These are phyloP conservation scores for Phytophthora macrochlamydospora DNA, from an alignment of 352 stramenopile species.

Conservation along the genomic window DNA sequence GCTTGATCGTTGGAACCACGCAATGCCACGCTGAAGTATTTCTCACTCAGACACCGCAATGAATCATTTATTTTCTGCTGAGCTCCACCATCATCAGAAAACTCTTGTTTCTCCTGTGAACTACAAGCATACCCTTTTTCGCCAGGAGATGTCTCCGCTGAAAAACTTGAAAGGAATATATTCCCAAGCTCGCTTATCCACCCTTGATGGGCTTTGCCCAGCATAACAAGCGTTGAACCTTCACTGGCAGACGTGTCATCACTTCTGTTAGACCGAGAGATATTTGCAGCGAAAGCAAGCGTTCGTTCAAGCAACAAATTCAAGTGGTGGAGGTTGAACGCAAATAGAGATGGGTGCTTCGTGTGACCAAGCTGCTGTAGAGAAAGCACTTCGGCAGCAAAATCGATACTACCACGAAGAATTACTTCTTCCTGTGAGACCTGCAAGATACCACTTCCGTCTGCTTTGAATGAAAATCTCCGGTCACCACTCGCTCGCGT, in stretches of 20 bases:
- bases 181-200: constrained; percentile 62
- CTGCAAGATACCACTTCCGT: constrained; percentile 14
- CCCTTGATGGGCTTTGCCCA: constrained; percentile 66
- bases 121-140: too few relatives aligned
- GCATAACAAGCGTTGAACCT: constrained; percentile 42
- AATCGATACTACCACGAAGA: constrained; percentile 59
- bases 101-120: neutral
- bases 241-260: constrained; percentile 6
- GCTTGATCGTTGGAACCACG: constrained; percentile 24
- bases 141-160: neutral
- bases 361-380: constrained; percentile 36
- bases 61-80: constrained; percentile 41
- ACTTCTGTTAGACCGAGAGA: constrained; percentile 2
- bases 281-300: constrained; percentile 31
- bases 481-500: neutral
- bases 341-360: constrained; percentile 15
- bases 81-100: constrained; percentile 6
- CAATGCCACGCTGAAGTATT: constrained; percentile 71
- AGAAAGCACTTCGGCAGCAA: constrained; percentile 41
- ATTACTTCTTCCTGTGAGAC: constrained; percentile 51
- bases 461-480: constrained; percentile 3
- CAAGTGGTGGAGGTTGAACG: constrained; percentile 65
- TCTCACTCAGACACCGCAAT: constrained; percentile 53
- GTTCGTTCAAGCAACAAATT: constrained; percentile 43
- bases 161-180: constrained; percentile 46